Evolutionary conservation across 768 basidiomycete genomes (phyloP).

Genomic region (Kondoa malvinella): DNA sequence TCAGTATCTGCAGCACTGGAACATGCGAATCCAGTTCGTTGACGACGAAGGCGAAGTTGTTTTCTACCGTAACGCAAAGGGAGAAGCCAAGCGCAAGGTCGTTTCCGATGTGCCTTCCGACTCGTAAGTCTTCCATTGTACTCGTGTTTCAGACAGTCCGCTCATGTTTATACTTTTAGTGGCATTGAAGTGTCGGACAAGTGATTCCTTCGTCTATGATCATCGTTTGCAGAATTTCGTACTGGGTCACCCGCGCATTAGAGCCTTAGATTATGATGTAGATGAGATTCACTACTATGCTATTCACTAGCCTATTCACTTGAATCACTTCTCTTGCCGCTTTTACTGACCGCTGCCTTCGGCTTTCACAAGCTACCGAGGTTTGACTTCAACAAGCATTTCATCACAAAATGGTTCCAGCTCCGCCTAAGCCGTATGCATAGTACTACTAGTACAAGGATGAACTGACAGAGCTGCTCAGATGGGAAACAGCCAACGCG

Average conservation of each 20-base stretch:
- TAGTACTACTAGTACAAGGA: neutral
- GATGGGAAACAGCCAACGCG: neutral
- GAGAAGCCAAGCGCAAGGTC: slow-evolving; percentile 55
- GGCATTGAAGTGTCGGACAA: neutral
- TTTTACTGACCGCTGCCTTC: too few relatives aligned
- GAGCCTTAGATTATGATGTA: too few relatives aligned
- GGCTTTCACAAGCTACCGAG: neutral
- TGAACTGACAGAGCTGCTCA: neutral
- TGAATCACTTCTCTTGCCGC: too few relatives aligned
- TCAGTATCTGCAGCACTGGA: too few relatives aligned
- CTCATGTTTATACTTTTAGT: too few relatives aligned
- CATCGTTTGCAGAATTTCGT: neutral
- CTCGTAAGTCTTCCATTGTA: too few relatives aligned
- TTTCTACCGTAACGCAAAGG: slow-evolving; percentile 76
- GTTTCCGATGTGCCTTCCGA: slow-evolving; percentile 29
- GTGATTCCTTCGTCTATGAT: neutral
- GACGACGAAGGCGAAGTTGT: slow-evolving; percentile 82
- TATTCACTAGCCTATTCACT: too few relatives aligned
- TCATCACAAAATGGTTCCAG: neutral
- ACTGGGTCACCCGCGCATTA: too few relatives aligned
- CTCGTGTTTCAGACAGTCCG: too few relatives aligned
- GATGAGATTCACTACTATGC: too few relatives aligned
- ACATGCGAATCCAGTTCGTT: too few relatives aligned
- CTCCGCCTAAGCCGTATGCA: slow-evolving; percentile 5
- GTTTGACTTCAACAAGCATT: neutral